Base-by-base conservation (phyloP, 139 green algal genomes). In the Closterium sp. region DNA sequence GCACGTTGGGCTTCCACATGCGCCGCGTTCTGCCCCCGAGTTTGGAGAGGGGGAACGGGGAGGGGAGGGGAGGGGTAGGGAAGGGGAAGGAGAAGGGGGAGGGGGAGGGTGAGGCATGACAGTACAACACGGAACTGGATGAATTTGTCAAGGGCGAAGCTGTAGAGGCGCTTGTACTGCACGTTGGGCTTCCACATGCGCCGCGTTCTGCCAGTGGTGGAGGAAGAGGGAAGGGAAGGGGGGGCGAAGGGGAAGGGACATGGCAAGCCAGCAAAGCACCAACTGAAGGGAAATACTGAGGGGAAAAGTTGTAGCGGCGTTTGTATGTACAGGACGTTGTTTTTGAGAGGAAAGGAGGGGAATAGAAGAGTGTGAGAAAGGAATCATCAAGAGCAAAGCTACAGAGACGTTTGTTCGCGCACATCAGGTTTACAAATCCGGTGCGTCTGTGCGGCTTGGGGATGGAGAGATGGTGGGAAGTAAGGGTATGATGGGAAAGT, bases 1-100 rank as follows among this genome's bases (percentile, higher is more conserved):
- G 85, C 89, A 92, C 31, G 79, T 99, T 99, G 21, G 97, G 97
- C 85, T 96, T 96, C 95, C 97, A 97, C 27, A 70, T 91, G 2
- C 96, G 85, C 1, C 96, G 91, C 28, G 97, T 96, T 95, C 97
- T 98, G 95, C 10, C 7, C 7, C n/a, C n/a, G n/a, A 9, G 62
- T 22, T 27, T 13, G 38, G 7, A 50, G 13, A 9, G 38, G 38
- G 38, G 13, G 38, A 9, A 17, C 3, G 32, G 32, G 32, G 32
- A 38, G 32, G 32, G 32, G 3, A 38, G 32, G 32, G 32, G 32
- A 38, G 3, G 32, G 38, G 38, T 50, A n/a, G n/a, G n/a, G 38
- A 3, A 50, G 38, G 1, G 17, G 62, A 27, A 13, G 19, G 17
- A 4, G 62, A 2, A 79, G 62, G 17, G 17, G 5, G 62, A 24